Conservation (phyloP, 805 yeast genomes). For the Candida ponderosae region DNA sequence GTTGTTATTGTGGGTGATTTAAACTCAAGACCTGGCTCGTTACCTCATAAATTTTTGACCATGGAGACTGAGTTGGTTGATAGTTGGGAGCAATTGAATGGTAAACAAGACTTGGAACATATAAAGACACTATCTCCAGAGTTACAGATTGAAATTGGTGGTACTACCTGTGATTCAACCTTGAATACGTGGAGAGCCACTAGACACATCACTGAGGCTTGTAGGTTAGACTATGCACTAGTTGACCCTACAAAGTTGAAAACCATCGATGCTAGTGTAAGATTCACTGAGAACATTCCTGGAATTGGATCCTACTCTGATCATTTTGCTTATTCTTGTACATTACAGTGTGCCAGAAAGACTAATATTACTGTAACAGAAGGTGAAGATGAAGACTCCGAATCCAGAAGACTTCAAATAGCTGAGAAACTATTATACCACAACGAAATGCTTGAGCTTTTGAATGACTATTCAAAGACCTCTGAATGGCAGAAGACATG, state of each 20-base stretch:
- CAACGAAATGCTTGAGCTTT: constrained; percentile 39
- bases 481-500: constrained; percentile 52
- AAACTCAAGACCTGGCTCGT: constrained; percentile 80
- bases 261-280: constrained; percentile 59
- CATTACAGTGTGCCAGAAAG: constrained; percentile 24
- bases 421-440: constrained; percentile 24
- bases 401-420: constrained; percentile 3
- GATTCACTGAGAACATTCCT: constrained; percentile 63
- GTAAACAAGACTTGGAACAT: constrained; percentile 31
- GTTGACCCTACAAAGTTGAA: constrained; percentile 48
- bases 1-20: constrained; percentile 90
- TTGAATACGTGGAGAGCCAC: constrained; percentile 73
- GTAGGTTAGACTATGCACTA: constrained; percentile 85
- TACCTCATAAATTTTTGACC: constrained; percentile 72
- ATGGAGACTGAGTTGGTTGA: constrained; percentile 63
- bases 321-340: constrained; percentile 75
- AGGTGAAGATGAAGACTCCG: constrained; percentile 1
- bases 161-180: constrained; percentile 83
- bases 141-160: constrained; percentile 65
- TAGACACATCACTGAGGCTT: constrained; percentile 58
- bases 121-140: constrained; percentile 41
- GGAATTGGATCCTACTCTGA: constrained; percentile 77
- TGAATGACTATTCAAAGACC: constrained; percentile 43
- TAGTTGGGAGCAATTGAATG: constrained; percentile 72
- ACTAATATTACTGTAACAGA: neutral